These are phyloP conservation scores for Cryptococcus jaspeensis DNA, from an alignment of 1,284 basidiomycete species.

Conservation along the genomic window DNA sequence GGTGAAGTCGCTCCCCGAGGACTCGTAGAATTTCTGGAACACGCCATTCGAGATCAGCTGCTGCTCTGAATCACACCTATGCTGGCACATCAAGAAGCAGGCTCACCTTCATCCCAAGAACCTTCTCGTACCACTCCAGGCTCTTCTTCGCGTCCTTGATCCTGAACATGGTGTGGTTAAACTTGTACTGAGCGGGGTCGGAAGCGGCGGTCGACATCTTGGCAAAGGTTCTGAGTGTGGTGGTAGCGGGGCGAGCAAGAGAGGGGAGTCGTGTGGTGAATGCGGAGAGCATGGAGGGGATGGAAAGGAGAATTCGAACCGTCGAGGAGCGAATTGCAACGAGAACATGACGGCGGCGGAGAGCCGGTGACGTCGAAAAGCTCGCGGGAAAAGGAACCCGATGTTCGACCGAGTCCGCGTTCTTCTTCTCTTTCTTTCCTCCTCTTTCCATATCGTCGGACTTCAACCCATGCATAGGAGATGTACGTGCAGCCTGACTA, in stretches of 20 bases:
- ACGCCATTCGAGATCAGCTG: too few relatives aligned
- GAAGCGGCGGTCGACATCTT: slow-evolving; percentile 31
- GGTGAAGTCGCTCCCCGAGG: slow-evolving; percentile 47
- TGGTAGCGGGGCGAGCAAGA: neutral
- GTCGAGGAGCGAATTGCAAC: neutral
- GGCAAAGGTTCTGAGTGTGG: slow-evolving; percentile 5
- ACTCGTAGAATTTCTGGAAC: slow-evolving; percentile 39
- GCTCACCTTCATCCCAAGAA: slow-evolving; percentile 75
- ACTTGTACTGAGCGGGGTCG: slow-evolving; percentile 56
- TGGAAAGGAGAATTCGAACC: neutral
- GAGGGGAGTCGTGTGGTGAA: neutral
- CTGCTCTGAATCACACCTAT: neutral
- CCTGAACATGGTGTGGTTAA: slow-evolving; percentile 68
- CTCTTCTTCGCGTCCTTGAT: slow-evolving; percentile 83
- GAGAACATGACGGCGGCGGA: neutral
- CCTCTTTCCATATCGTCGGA: too few relatives aligned
- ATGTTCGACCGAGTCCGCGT: too few relatives aligned
- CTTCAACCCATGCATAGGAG: too few relatives aligned
- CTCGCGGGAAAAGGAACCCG: neutral
- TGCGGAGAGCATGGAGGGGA: neutral
- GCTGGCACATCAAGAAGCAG: neutral
- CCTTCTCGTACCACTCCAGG: slow-evolving; percentile 67
- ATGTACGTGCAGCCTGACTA: too few relatives aligned
- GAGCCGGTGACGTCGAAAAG: neutral
- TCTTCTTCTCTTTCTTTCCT: too few relatives aligned